A percentile compares a stretch with the other conserved stretches of the same genome.
Evolutionary conservation across 768 basidiomycete genomes (phyloP).

Genomic region (Clitopilus passeckerianus): DNA sequence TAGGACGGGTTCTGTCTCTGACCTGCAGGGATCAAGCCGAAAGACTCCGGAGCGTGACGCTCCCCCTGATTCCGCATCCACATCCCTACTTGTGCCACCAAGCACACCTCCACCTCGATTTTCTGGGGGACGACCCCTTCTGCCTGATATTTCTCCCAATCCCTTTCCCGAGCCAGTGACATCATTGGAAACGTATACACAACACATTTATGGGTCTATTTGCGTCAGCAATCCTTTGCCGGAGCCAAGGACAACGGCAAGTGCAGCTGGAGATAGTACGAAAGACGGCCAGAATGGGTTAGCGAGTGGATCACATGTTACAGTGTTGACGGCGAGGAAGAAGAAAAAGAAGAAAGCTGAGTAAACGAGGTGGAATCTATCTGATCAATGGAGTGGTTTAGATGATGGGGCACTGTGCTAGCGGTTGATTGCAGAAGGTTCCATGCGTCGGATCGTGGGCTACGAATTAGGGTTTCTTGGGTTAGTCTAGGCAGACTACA

Average conservation of each 20-base stretch:
- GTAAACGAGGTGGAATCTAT: slow-evolving; percentile 8
- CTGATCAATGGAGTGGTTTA: background rate
- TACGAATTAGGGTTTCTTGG: background rate
- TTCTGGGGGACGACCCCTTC: slow-evolving; percentile 18
- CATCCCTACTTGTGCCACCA: slow-evolving; percentile 36
- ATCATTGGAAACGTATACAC: slow-evolving; percentile 55
- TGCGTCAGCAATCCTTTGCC: slow-evolving; percentile 44
- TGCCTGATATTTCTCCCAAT: slow-evolving; percentile 55
- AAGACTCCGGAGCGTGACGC: slow-evolving; percentile 36
- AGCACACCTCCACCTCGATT: slow-evolving; percentile 44
- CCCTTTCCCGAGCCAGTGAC: slow-evolving; percentile 63
- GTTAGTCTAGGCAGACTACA: background rate
- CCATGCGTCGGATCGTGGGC: background rate
- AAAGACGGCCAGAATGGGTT: slow-evolving; percentile 4
- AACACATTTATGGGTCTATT: slow-evolving; percentile 56
- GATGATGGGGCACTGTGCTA: background rate
- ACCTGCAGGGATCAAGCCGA: slow-evolving; percentile 20
- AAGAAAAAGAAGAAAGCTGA: slow-evolving; percentile 44
- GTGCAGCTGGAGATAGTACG: background rate
- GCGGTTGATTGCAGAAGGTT: background rate
- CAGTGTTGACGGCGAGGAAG: slow-evolving; percentile 55
- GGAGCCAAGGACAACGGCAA: slow-evolving; percentile 4
- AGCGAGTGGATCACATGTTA: slow-evolving; percentile 32
- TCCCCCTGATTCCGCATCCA: slow-evolving; percentile 4
- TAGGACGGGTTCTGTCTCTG: slow-evolving; percentile 6